Evolutionary conservation across 1,139 yeast species (phyloP), one percentile per base, ranked within the genome.

Genomic region (Candida albicans): DNA sequence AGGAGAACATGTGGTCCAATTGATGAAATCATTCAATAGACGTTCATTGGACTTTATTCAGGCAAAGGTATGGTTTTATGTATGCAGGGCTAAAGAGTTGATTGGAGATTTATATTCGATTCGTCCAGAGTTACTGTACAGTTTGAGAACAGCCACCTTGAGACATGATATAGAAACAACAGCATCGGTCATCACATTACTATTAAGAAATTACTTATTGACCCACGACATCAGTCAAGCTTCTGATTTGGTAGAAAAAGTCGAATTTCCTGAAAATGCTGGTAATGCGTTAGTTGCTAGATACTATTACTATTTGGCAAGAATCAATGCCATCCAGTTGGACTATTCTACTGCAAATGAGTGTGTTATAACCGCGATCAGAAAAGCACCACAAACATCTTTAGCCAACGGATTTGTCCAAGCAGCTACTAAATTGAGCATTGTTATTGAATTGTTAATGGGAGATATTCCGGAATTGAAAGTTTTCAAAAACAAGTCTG

Each of bases 381-480:
- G 99, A 70, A 95, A 95, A 65, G 91, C 96, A n/a, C 99, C 99
- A 29, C 97, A 90, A 64, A 88, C 96, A 1, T 75, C 81, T 39
- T 79, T 84, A 51, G 90, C 97, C 5, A 68, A 78, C 39, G 99
- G 99, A 0, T 95, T 95, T 62, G 67, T 91, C 51, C 96, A 90
- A 66, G 81, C 88, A 39, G 95, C 97, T 5, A 84, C 93, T 54
- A 95, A 95, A 68, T 77, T 95, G 54, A 87, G 84, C 60, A 86
- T 93, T 50, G 78, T 91, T 44, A 88, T 93, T 57, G 97, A 95
- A 67, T 75, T 95, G 57, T 79, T 95, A 54, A 91, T 93, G 83
- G 99, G 99, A 42, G 99, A 93, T 58, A 87, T 95, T 56, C 99
- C 99, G n/a, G 96, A 89, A 57, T 75, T 95, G 52, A 77, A 89